A percentile compares a stretch with the other conserved stretches of the same genome.
Evolutionary conservation across 768 basidiomycete species (phyloP).

Genomic region (Fomitopsis pulvina): DNA sequence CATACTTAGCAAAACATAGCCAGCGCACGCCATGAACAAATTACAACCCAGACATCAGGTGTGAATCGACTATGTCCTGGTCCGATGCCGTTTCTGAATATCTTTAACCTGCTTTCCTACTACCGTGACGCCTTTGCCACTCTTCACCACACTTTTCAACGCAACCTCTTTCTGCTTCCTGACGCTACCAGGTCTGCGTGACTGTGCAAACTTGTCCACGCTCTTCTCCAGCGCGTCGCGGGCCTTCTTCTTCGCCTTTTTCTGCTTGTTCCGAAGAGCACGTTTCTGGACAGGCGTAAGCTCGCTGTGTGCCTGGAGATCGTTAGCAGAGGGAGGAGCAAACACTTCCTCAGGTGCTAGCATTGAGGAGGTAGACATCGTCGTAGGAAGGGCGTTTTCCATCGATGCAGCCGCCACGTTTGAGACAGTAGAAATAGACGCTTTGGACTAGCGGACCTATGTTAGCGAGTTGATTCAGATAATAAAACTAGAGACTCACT

Average conservation of each 20-base stretch:
- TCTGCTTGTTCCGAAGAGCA: conserved; percentile 55
- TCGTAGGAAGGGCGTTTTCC: conserved; percentile 88
- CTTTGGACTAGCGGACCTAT: conserved; percentile 62
- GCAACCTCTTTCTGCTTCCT: conserved; percentile 85
- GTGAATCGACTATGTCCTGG: conserved; percentile 10
- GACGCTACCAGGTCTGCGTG: conserved; percentile 43
- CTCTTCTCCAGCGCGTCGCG: conserved; percentile 57
- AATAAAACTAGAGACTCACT: conserved; percentile 38
- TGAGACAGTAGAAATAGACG: conserved; percentile 74
- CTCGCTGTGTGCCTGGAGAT: conserved; percentile 65
- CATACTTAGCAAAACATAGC: neutral
- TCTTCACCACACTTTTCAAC: conserved; percentile 75
- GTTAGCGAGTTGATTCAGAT: conserved; percentile 5
- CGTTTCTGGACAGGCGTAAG: conserved; percentile 83
- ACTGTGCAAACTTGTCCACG: conserved; percentile 56
- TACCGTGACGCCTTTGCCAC: conserved; percentile 81
- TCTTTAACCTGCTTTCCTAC: conserved; percentile 62
- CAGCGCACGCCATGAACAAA: neutral
- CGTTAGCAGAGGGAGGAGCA: conserved; percentile 43
- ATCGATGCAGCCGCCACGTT: conserved; percentile 77
- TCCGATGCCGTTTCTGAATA: conserved; percentile 28
- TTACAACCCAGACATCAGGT: neutral
- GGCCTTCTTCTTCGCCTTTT: conserved; percentile 66
- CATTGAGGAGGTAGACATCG: conserved; percentile 67
- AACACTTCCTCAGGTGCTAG: conserved; percentile 94